phyloP scores from a whole-genome alignment of 164 flowering plant species.

The Stephania yunnanensis region DNA sequence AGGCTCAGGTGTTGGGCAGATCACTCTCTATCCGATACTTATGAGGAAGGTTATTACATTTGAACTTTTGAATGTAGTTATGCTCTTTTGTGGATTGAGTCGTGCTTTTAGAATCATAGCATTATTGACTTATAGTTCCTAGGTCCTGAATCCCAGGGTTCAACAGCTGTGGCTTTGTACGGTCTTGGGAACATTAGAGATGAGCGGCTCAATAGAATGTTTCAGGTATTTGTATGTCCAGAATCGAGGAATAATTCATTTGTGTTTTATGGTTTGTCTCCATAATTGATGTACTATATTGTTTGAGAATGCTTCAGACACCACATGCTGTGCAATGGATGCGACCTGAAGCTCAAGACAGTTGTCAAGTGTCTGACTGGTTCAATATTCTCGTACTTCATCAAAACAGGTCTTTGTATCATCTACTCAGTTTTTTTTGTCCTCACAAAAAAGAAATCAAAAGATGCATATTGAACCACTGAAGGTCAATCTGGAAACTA shows the following conservation, averaged over 20 bases:
- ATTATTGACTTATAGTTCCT: conserved; percentile 4
- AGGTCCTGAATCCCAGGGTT: conserved; percentile 49
- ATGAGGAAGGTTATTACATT: conserved; percentile 63
- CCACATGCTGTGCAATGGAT: conserved; percentile 99
- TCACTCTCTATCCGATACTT: conserved; percentile 79
- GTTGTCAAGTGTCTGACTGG: conserved; percentile 81
- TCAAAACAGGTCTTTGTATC: conserved; percentile 74
- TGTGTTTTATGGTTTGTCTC: not conserved
- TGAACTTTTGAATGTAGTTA: not conserved
- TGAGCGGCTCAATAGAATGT: conserved; percentile 95
- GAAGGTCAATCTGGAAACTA: not conserved
- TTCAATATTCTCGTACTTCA: conserved; percentile 95
- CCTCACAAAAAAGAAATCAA: not conserved
- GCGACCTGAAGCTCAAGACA: conserved; percentile 92
- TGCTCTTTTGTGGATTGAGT: not conserved
- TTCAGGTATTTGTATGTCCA: conserved; percentile 56
- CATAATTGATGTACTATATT: conserved; percentile 1
- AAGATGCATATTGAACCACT: not conserved
- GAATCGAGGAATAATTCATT: not conserved
- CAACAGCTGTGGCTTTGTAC: conserved; percentile 89
- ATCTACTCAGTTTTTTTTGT: conserved; percentile 1
- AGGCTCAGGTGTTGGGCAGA: conserved; percentile 99
- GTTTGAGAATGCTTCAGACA: conserved; percentile 41
- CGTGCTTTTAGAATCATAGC: not conserved
- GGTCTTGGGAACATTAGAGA: conserved; percentile 98